Conservation (phyloP, 2,329 filamentous ascomycete genomes). For the Massarina eburnea region DNA sequence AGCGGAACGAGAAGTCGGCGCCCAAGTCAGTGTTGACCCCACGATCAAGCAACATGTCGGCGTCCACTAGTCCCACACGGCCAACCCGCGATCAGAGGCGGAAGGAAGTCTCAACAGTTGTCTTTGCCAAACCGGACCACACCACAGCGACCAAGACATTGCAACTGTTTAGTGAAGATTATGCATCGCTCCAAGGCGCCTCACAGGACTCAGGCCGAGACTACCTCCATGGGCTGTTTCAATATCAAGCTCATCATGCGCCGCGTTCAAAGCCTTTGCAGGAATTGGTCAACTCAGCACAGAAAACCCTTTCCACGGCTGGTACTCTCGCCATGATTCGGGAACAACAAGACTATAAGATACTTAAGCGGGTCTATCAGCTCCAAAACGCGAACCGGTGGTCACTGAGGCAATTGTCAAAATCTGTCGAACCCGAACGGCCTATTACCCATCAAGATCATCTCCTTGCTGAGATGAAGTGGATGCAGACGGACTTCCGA, state of each 20-base stretch:
- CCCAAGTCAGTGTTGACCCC: conserved; percentile 48
- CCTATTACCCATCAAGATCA: conserved; percentile 82
- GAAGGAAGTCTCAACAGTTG: conserved; percentile 71
- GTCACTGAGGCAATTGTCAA: conserved; percentile 87
- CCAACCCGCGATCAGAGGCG: conserved; percentile 43
- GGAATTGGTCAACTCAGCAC: conserved; percentile 76
- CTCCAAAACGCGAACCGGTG: conserved; percentile 90
- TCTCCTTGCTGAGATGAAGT: conserved; percentile 87
- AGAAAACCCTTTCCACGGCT: conserved; percentile 85
- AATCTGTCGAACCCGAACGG: conserved; percentile 76
- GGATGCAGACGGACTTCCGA: conserved; percentile 96
- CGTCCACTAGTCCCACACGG: conserved; percentile 26
- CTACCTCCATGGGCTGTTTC: conserved; percentile 65
- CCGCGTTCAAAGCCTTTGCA: conserved; percentile 59
- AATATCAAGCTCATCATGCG: conserved; percentile 58
- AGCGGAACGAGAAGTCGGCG: conserved; percentile 57
- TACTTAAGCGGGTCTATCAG: conserved; percentile 83
- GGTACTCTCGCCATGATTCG: conserved; percentile 82
- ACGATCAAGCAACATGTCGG: conserved; percentile 30
- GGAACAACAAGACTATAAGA: conserved; percentile 84
- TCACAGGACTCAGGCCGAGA: conserved; percentile 54
- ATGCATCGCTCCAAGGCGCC: conserved; percentile 49
- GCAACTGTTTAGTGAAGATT: conserved; percentile 42
- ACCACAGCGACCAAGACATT: conserved; percentile 30
- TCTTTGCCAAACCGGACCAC: conserved; percentile 68